Conservation (phyloP, 2,329 filamentous ascomycete species). For the Paraphaeosphaeria sporulosa region DNA sequence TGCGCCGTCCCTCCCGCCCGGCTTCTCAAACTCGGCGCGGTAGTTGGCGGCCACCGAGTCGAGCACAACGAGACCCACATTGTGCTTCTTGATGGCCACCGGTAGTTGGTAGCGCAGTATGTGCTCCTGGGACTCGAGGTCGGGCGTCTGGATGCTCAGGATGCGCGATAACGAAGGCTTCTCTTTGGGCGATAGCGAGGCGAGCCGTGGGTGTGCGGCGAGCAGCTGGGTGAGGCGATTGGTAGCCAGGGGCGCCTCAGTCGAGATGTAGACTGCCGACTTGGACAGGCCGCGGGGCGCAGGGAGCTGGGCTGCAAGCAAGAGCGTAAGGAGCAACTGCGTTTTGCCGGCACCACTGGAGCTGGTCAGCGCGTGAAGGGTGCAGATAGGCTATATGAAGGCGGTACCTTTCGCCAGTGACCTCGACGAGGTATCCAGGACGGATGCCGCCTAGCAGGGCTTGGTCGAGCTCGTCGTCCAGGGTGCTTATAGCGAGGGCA, state of each 20-base stretch:
- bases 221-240: conserved; percentile 83
- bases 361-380: conserved; percentile 15
- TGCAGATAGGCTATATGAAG: conserved; percentile 9
- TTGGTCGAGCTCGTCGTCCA: conserved; percentile 76
- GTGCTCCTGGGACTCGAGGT: conserved; percentile 94
- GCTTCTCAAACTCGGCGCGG: conserved; percentile 83
- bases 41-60: conserved; percentile 97
- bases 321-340: conserved; percentile 85
- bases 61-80: conserved; percentile 82
- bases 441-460: conserved; percentile 81
- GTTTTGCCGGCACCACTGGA: conserved; percentile 90
- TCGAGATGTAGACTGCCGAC: conserved; percentile 91
- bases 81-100: conserved; percentile 77
- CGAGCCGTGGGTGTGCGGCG: conserved; percentile 68
- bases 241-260: conserved; percentile 85
- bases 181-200: conserved; percentile 48
- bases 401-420: conserved; percentile 81
- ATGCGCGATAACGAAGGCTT: conserved; percentile 76
- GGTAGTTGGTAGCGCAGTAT: conserved; percentile 93
- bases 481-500: conserved; percentile 71
- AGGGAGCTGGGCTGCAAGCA: conserved; percentile 84
- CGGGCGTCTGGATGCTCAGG: conserved; percentile 81
- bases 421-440: conserved; percentile 81
- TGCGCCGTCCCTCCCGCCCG: conserved; percentile 47
- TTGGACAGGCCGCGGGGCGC: conserved; percentile 73